Evolutionary conservation across 2,329 filamentous ascomycete species (phyloP), one percentile per base, ranked within the genome.

Genomic region (Cryphonectria radicalis): DNA sequence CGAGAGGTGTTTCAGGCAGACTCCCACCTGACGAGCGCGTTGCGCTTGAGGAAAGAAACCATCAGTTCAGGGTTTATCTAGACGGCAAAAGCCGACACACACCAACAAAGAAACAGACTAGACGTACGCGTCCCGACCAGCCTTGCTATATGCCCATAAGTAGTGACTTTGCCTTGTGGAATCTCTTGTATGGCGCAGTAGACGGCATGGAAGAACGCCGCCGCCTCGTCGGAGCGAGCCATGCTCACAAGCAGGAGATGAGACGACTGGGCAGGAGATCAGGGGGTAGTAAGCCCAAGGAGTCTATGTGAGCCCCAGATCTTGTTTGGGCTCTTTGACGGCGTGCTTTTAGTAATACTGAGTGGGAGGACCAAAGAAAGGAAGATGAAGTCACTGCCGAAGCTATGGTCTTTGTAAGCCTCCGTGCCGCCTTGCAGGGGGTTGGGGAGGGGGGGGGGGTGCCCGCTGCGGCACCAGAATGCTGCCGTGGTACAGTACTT

Each of bases 131-230:
- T 92, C 62, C 92, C 93, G 11, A 95, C 82, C 6, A 95, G 84
- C 71, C 82, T 84, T 55, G 92, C 92, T 74, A 95, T 94, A 79
- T 94, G 92, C 2, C 93, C 94, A 79, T 98, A 98, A 63, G 89
- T 93, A 1, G 95, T 98, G 59, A 98, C 94, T 78, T 88, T 92
- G 73, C 95, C 95, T 11, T 81, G 78, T 0, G 96, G 95, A 43
- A 98, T 92, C 79, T 97, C 90, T 80, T 95, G 93, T 4, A 98
- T 89, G 19, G 95, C 94, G 72, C 86, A 83, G 82, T 97, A 98
- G 66, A 97, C 94, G 62, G 92, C 84, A 83, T 85, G 83, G 81
- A 92, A 93, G 85, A 94, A 95, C 28, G 91, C 87, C 74, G 86
- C 85, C 17, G 92, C 92, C 81, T 95, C 92, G 75, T 94, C 92